Conservation (phyloP, 345 rosid genomes). For the Aquilaria malaccensis region DNA sequence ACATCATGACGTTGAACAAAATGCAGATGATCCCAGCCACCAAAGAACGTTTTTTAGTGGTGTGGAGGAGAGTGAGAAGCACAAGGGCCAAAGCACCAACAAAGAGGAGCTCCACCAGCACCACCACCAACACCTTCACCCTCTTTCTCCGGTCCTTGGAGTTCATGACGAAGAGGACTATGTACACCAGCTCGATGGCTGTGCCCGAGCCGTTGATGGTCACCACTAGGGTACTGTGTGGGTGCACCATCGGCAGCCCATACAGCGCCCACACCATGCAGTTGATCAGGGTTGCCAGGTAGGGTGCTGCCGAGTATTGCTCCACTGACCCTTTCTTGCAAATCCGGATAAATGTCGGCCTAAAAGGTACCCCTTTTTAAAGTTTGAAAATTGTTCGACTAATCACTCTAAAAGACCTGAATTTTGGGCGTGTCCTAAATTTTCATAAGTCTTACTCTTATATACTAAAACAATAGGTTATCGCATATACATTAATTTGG, state of each 20-base stretch:
- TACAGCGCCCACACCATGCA: slow-evolving; percentile 80
- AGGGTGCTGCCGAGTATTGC: slow-evolving; percentile 69
- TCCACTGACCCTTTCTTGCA: slow-evolving; percentile 70
- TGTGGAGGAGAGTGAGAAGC: slow-evolving; percentile 40
- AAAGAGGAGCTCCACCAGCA: slow-evolving; percentile 33
- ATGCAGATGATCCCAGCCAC: slow-evolving; percentile 57
- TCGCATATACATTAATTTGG: too few relatives aligned
- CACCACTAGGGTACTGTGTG: slow-evolving; percentile 52
- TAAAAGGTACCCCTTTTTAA: slow-evolving; percentile 12
- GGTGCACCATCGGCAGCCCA: slow-evolving; percentile 73
- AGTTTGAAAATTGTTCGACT: background rate
- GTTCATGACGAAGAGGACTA: slow-evolving; percentile 36
- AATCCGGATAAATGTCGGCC: slow-evolving; percentile 74
- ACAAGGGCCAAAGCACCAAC: slow-evolving; percentile 21
- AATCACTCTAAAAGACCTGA: too few relatives aligned
- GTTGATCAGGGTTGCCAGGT: slow-evolving; percentile 71
- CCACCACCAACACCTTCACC: slow-evolving; percentile 19
- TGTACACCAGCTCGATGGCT: slow-evolving; percentile 44
- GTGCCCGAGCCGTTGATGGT: slow-evolving; percentile 74
- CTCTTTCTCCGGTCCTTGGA: slow-evolving; percentile 33
- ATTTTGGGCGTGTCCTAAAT: too few relatives aligned
- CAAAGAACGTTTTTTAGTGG: slow-evolving; percentile 33
- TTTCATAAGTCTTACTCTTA: too few relatives aligned
- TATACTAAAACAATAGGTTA: too few relatives aligned
- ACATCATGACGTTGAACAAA: slow-evolving; percentile 67